Base-by-base conservation (phyloP, 2,329 filamentous ascomycete species). In the Apiospora arundinis region DNA sequence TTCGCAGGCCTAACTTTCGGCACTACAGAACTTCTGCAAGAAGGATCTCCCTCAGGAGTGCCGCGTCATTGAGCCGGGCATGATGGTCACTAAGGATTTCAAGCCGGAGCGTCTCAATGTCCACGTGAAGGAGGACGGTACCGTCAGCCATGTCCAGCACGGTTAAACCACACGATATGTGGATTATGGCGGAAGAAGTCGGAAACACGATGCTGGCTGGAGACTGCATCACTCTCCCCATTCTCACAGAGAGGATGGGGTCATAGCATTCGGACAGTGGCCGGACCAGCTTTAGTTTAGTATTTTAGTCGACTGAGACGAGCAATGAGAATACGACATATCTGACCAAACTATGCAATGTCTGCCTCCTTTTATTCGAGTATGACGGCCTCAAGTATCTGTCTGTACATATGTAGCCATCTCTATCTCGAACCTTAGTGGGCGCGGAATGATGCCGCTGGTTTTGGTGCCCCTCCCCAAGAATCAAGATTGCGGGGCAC, bases 71-170 rank as follows among this genome's bases (percentile, higher is more conserved):
- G 76, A 86, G 78, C 88, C 88, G 0, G 88, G 87, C 68, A 80
- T 79, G 78, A 87, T 90, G 80, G 85, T 90, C 28, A 91, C 89
- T 70, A 89, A 84, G 80, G 90, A 92, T 76, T 86, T 86, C 76
- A 80, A 81, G 1, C 82, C 85, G 67, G 81, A 87, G 70, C 83
- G 90, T 56, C 82, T 92, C 73, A 92, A 91, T 72, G 84, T 92
- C 28, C 85, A 90, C 74, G 77, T 91, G 69, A 85, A 86, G 71
- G 87, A 90, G 42, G 87, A 91, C 71, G 90, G 90, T 67, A 89
- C 86, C 18, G 88, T 92, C 63, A 85, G 86, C 70, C 87, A 90
- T 73, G 89, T 92, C 70, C 78, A 83, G 73, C 87, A 90, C 75
- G 88, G 88, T 28, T 90, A 80, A 80, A 42, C n/a, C 4, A 40